Base-by-base conservation (phyloP, 2,329 filamentous ascomycete species). In the Didymella glomerata region DNA sequence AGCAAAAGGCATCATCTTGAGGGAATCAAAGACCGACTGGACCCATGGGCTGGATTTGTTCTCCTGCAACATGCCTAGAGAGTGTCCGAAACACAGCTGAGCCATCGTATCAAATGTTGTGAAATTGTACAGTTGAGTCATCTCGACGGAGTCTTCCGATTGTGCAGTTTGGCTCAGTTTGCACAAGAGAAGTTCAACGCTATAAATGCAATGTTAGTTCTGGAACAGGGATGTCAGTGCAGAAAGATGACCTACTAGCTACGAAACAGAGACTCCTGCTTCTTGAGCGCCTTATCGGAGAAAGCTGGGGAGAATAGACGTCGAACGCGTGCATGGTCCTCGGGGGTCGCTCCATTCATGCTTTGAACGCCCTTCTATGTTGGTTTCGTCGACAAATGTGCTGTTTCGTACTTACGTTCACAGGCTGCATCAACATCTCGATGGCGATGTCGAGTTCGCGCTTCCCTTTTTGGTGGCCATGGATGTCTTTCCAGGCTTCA, bases 31-130 rank as follows among this genome's bases (percentile, higher is more conserved):
- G 65, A 68, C n/a, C 49, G 44, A 2, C 10, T 24, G 22, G 8
- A 78, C 66, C 70, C 71, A 81, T 50, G 78, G 79, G 22, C 57
- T 52, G n/a, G 38, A 48, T 24, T 51, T 40, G 42, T 47, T 38
- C 4, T 28, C 50, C 34, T 57, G 48, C 10, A 69, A 36, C 22
- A 64, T 57, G n/a, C 55, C 44, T n/a, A 70, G 84, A 0, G 80
- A 77, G 3, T 81, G 78, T 0, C 83, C 83, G 63, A 85, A 85
- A 0, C 82, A 81, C 24, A 85, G 76, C 62, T 82, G 80, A 14
- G 79, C 80, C 58, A 68, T 66, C 9, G 64, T 54, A 38, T 70
- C 64, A 40, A 70, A 68, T 0, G 61, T 66, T 0, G 52, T 54
- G 38, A 49, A 63, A 36, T 66, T 64, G 49, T 54, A 66, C 40